Percentiles rank a stretch among this genome's conserved stretches.
These are phyloP conservation scores for Podospora pseudoanserina DNA, from an alignment of 495 filamentous ascomycete species.

Conservation along the genomic window DNA sequence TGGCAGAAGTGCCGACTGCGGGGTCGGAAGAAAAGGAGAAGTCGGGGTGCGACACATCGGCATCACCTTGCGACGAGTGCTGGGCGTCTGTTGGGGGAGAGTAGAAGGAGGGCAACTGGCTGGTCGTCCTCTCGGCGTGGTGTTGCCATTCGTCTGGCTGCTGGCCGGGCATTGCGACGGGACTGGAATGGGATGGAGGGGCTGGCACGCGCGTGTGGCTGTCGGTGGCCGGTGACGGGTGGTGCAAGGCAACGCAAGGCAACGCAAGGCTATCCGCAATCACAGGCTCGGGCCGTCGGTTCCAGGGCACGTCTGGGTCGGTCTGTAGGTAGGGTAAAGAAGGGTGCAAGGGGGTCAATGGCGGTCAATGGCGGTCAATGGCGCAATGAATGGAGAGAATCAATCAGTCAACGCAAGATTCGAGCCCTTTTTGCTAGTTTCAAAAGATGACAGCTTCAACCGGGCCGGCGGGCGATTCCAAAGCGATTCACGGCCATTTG, in stretches of 20 bases:
- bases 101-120: slow-evolving; percentile 45
- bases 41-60: slow-evolving; percentile 21
- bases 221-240: neutral
- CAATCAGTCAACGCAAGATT: neutral
- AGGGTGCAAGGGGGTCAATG: neutral
- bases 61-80: slow-evolving; percentile 19
- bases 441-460: neutral
- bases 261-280: neutral
- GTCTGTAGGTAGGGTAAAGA: neutral
- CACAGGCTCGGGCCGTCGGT: slow-evolving; percentile 9
- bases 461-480: slow-evolving; percentile 4
- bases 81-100: slow-evolving; percentile 38
- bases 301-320: slow-evolving; percentile 4
- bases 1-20: slow-evolving; percentile 3
- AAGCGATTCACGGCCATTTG: slow-evolving; percentile 6
- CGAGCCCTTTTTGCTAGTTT: neutral
- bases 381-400: neutral
- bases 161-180: slow-evolving; percentile 4
- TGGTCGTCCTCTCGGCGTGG: slow-evolving; percentile 25
- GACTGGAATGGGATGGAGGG: slow-evolving; percentile 10
- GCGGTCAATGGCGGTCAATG: neutral
- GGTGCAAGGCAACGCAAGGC: neutral
- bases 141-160: slow-evolving; percentile 18
- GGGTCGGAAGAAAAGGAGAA: slow-evolving; percentile 21
- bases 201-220: neutral